These are phyloP conservation scores for Colletotrichum orbiculare DNA, from an alignment of 2,329 filamentous ascomycete genomes.

Conservation along the genomic window DNA sequence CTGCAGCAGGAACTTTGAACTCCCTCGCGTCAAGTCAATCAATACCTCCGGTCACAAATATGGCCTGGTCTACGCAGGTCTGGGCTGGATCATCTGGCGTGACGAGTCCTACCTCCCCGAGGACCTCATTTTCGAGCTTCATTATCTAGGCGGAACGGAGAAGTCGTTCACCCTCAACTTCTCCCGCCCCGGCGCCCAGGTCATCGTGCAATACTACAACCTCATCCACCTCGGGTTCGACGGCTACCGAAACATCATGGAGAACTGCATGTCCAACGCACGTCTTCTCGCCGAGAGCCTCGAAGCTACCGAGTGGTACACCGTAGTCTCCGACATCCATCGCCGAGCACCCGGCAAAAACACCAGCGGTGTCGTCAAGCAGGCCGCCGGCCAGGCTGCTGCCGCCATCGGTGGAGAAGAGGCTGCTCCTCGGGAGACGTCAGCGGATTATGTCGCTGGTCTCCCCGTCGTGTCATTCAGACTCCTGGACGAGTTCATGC, in stretches of 20 bases:
- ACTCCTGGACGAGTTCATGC: slow-evolving; percentile 70
- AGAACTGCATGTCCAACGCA: slow-evolving; percentile 74
- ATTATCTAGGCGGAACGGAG: slow-evolving; percentile 77
- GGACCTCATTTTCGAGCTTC: slow-evolving; percentile 76
- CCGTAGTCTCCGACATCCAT: slow-evolving; percentile 73
- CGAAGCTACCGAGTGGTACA: slow-evolving; percentile 75
- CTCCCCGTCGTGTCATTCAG: slow-evolving; percentile 76
- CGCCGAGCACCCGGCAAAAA: slow-evolving; percentile 57
- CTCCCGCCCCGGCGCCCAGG: slow-evolving; percentile 75
- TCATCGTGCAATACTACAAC: slow-evolving; percentile 80
- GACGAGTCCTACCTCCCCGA: slow-evolving; percentile 73
- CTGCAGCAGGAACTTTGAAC: slow-evolving; percentile 64
- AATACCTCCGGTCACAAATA: slow-evolving; percentile 73
- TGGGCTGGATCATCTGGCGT: slow-evolving; percentile 78
- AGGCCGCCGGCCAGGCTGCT: slow-evolving; percentile 46
- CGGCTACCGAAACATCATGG: slow-evolving; percentile 73
- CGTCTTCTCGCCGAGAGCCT: slow-evolving; percentile 71
- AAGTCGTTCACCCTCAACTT: slow-evolving; percentile 78
- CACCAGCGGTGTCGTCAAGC: slow-evolving; percentile 21
- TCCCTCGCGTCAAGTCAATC: slow-evolving; percentile 73
- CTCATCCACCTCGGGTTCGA: slow-evolving; percentile 75
- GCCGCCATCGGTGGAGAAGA: slow-evolving; percentile 51
- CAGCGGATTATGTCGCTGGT: slow-evolving; percentile 71
- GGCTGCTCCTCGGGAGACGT: slow-evolving; percentile 52
- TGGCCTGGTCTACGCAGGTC: slow-evolving; percentile 72